phyloP scores from a whole-genome alignment of 257 asterid genomes.

The Misopates orontium region DNA sequence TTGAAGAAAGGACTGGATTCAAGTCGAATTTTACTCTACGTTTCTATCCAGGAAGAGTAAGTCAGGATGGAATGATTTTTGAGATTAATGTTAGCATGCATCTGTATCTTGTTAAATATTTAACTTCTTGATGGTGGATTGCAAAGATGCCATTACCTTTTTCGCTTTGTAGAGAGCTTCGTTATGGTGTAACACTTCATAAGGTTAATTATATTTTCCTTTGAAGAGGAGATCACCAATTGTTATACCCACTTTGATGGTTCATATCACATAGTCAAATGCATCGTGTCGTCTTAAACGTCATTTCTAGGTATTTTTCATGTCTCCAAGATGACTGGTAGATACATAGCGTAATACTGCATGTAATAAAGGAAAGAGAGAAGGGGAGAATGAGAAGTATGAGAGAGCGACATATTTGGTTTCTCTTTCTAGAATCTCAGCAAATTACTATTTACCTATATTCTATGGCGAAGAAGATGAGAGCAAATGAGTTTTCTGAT shows the following conservation, averaged over 20 bases:
- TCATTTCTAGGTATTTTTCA: too few species aligned
- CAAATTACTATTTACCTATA: too few species aligned
- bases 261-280: neutral
- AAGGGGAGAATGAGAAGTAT: too few species aligned
- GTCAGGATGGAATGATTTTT: constrained; percentile 24
- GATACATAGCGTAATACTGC: too few species aligned
- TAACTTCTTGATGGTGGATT: constrained; percentile 1
- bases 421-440: too few species aligned
- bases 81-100: neutral
- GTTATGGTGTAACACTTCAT: neutral
- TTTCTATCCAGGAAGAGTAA: constrained; percentile 93
- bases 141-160: neutral
- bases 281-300: too few species aligned
- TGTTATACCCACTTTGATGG: neutral
- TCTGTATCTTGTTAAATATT: neutral
- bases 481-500: too few species aligned
- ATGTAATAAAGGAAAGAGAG: too few species aligned
- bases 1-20: constrained; percentile 78
- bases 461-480: too few species aligned
- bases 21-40: constrained; percentile 49
- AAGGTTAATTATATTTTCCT: neutral
- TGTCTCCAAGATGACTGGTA: too few species aligned
- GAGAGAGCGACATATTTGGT: too few species aligned
- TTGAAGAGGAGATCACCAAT: neutral
- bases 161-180: neutral